These are phyloP conservation scores for Cercophora newfieldiana DNA, from an alignment of 495 filamentous ascomycete genomes.

Conservation along the genomic window DNA sequence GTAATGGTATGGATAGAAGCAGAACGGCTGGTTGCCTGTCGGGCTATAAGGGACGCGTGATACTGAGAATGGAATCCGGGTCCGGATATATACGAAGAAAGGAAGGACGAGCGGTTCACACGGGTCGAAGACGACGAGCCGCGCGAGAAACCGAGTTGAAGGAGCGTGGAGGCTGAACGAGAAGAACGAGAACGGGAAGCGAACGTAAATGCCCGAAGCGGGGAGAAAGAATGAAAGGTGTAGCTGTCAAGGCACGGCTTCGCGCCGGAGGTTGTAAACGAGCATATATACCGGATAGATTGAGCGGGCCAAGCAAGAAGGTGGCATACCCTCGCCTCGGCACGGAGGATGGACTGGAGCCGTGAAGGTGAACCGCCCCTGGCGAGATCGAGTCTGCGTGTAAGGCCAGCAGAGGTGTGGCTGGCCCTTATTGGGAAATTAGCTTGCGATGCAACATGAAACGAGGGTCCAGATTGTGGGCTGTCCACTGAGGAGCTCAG, in stretches of 20 bases:
- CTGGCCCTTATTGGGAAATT: constrained; percentile 25
- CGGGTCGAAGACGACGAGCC: neutral
- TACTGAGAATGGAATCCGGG: neutral
- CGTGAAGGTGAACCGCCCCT: constrained; percentile 8
- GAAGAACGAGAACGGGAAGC: neutral
- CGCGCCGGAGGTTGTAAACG: constrained; percentile 12
- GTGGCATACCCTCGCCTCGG: constrained; percentile 6
- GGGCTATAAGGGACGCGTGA: neutral
- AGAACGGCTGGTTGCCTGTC: neutral
- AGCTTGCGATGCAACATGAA: constrained; percentile 17
- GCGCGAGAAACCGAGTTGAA: neutral
- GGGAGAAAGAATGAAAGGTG: neutral
- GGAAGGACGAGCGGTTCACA: neutral
- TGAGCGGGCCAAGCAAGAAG: constrained; percentile 11
- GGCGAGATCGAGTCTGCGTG: constrained; percentile 1
- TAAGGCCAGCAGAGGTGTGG: constrained; percentile 15
- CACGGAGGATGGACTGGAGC: constrained; percentile 13
- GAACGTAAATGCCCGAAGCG: constrained; percentile 10
- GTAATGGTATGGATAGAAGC: neutral
- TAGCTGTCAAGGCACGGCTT: neutral
- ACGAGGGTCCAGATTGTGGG: constrained; percentile 2
- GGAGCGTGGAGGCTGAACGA: constrained; percentile 5
- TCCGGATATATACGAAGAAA: constrained; percentile 4
- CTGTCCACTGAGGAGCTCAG: constrained; percentile 16
- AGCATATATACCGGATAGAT: constrained; percentile 26